These are phyloP conservation scores for Typha latifolia DNA, from an alignment of 176 grass and related monocot genomes.

Conservation along the genomic window DNA sequence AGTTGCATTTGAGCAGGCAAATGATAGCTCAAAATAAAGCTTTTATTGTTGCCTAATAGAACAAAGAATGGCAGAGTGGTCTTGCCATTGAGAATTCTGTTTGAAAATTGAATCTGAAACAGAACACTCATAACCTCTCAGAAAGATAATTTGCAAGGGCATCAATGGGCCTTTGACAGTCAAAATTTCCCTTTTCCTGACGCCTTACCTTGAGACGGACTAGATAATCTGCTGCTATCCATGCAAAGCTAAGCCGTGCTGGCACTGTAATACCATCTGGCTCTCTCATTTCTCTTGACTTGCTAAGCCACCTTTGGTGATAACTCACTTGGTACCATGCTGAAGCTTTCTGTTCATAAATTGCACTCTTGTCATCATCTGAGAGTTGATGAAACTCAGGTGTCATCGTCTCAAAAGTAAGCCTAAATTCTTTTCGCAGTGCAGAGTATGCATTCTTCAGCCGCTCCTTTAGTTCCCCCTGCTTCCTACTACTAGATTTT, in stretches of 20 bases:
- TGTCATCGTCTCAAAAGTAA: slow-evolving; percentile 34
- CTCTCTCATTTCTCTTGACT: slow-evolving; percentile 30
- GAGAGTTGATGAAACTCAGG: slow-evolving; percentile 26
- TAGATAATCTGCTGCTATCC: slow-evolving; percentile 71
- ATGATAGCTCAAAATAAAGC: no score
- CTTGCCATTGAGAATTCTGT: slow-evolving; percentile 24
- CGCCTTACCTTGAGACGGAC: slow-evolving; percentile 52
- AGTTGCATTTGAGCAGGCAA: no score
- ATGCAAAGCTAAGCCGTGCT: slow-evolving; percentile 68
- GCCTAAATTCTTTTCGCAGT: slow-evolving; percentile 43
- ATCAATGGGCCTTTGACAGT: slow-evolving; percentile 43
- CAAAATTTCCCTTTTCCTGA: slow-evolving; percentile 15
- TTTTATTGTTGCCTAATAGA: no score
- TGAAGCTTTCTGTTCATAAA: slow-evolving; percentile 63
- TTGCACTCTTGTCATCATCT: slow-evolving; percentile 37
- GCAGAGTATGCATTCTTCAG: slow-evolving; percentile 64
- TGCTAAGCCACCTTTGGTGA: slow-evolving; percentile 52
- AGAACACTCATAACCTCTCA: slow-evolving; percentile 28
- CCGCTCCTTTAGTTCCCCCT: slow-evolving; percentile 66
- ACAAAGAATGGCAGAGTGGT: slow-evolving; percentile 54
- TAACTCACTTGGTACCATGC: slow-evolving; percentile 95
- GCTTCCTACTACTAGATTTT: slow-evolving; percentile 63
- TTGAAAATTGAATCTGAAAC: background rate
- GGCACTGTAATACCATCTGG: slow-evolving; percentile 27
- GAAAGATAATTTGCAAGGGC: slow-evolving; percentile 53